Evolutionary conservation across 805 yeast genomes (phyloP).

Genomic region (Tanozyma kutaoensis): DNA sequence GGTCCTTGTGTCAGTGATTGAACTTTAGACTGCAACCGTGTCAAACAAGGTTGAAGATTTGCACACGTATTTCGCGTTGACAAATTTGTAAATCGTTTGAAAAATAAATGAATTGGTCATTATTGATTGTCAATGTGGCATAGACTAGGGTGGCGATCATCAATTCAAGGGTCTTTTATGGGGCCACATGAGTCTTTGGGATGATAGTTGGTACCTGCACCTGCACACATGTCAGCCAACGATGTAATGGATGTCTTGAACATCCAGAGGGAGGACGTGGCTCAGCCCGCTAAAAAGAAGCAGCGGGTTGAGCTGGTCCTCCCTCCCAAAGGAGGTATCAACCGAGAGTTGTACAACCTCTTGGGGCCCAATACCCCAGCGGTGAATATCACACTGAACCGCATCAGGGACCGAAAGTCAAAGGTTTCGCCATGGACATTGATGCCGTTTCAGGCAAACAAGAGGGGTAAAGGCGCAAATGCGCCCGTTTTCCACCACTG

Average conservation of each 20-base stretch:
- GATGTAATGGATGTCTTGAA: conserved; percentile 72
- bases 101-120: too few relatives aligned
- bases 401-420: conserved; percentile 51
- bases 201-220: too few relatives aligned
- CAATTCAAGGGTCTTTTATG: too few relatives aligned
- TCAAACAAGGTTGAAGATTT: too few relatives aligned
- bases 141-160: too few relatives aligned
- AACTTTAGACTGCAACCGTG: too few relatives aligned
- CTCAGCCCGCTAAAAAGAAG: conserved; percentile 28
- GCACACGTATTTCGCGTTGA: too few relatives aligned
- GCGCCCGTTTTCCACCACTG: conserved; percentile 53
- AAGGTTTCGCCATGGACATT: conserved; percentile 79
- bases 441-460: conserved; percentile 42
- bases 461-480: conserved; percentile 33
- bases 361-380: conserved; percentile 92
- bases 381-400: conserved; percentile 26
- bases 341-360: conserved; percentile 76
- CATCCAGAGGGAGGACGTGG: conserved; percentile 36
- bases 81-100: too few relatives aligned
- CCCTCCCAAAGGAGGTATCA: conserved; percentile 51
- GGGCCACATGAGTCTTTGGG: too few relatives aligned
- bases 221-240: conserved; percentile 21
- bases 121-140: too few relatives aligned
- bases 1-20: too few relatives aligned
- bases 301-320: conserved; percentile 11